Evolutionary conservation across 2,329 filamentous ascomycete genomes (phyloP), one percentile per base, ranked within the genome.

Genomic region (Diplodia intermedia): DNA sequence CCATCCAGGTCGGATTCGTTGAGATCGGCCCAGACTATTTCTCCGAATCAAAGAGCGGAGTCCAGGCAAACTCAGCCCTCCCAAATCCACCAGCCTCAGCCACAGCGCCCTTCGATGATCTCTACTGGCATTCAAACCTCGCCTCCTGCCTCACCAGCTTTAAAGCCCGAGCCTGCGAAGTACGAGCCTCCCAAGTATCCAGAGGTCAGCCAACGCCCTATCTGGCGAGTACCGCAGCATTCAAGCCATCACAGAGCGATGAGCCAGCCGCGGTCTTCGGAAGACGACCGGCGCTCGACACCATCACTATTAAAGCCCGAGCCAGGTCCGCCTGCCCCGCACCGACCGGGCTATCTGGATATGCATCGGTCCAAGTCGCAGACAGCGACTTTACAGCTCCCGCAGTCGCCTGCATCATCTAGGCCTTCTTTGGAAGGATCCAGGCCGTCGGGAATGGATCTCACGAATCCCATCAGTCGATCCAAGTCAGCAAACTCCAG

Each of bases 91-190:
- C 80, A 83, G 66, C 82, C 82, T 2, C 79, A 81, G 52, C 84
- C 88, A 40, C 81, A 78, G 71, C 81, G 81, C 61, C 80, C 86
- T 57, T 68, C 75, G 53, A 86, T 90, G 84, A 85, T 89, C 9
- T 91, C 89, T 11, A 90, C 88, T 67, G 93, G 93, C 14, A 96
- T 93, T 0, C 94, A 95, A 89, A 97, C 93, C 3, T 85, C 82
- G 12, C 86, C 88, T 1, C 82, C 84, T 31, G 80, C 82, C 40
- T 78, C 77, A 23, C 70, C 74, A 40, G 67, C 70, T 15, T 72
- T 61, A 15, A 61, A 61, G 57, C 40, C 57, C 6, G 57, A 61
- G 15, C 20, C 38, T 47, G 20, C 36, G 9, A 60, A 61, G 23
- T 49, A 61, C 57, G 74, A 40, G 62, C 70, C 72, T 29, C 75